A percentile compares a stretch with the other conserved stretches of the same genome.
Evolutionary conservation across 1,139 yeast genomes (phyloP).

Genomic region (Candida gigantensis): DNA sequence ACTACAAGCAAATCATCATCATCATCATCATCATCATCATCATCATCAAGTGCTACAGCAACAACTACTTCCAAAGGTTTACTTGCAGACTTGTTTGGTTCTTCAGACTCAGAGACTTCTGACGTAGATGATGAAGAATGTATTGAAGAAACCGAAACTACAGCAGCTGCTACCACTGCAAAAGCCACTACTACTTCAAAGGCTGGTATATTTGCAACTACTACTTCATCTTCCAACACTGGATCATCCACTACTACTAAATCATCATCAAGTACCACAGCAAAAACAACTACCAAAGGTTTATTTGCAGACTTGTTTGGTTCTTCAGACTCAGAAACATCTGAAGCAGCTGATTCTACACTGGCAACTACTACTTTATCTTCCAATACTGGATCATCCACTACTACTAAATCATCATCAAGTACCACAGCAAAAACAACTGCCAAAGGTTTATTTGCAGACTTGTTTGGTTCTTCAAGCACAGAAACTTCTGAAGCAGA

Average conservation of each 20-base stretch:
- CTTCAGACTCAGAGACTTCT: constrained; percentile 1
- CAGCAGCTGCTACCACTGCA: constrained; percentile 6
- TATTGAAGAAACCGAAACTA: constrained; percentile 8
- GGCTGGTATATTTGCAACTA: neutral
- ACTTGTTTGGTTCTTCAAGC: constrained; percentile 2
- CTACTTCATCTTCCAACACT: constrained; percentile 3
- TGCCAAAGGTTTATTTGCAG: constrained; percentile 3
- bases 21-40: constrained; percentile 1
- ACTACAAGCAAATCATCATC: neutral
- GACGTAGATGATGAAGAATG: constrained; percentile 7
- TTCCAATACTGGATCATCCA: too few species aligned
- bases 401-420: neutral
- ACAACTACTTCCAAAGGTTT: constrained; percentile 6
- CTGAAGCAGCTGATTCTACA: constrained; percentile 4
- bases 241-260: neutral
- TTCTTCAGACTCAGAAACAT: constrained; percentile 1
- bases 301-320: constrained; percentile 4
- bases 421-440: constrained; percentile 6
- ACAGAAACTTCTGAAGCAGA: constrained; percentile 3
- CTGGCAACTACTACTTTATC: constrained; percentile 4
- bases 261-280: neutral
- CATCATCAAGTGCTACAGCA: constrained; percentile 4
- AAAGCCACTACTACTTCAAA: constrained; percentile 2
- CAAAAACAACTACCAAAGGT: constrained; percentile 7
- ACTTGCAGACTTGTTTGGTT: constrained; percentile 2